Conservation (phyloP, 345 rosid genomes). For the Xanthoceras sorbifolium region DNA sequence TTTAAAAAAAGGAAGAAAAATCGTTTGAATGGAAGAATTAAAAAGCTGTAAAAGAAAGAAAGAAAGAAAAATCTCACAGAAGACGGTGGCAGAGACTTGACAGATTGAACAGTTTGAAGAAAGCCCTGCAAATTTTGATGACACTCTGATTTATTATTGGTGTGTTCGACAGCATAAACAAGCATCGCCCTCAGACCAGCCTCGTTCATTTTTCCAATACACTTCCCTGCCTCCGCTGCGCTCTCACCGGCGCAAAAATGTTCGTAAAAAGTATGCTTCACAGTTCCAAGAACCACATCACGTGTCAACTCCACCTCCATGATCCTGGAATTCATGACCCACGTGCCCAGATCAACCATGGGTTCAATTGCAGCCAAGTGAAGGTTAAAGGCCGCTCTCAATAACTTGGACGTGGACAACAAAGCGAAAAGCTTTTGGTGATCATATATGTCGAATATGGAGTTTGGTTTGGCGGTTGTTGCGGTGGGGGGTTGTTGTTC, state of each 20-base stretch:
- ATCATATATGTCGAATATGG: slow-evolving; percentile 50
- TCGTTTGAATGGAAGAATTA: too few species aligned
- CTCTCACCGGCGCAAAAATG: slow-evolving; percentile 89
- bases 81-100: slow-evolving; percentile 59
- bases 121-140: slow-evolving; percentile 65
- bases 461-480: background rate
- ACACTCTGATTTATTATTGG: slow-evolving; percentile 55
- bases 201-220: slow-evolving; percentile 44
- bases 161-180: slow-evolving; percentile 73
- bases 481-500: slow-evolving; percentile 4
- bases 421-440: slow-evolving; percentile 54
- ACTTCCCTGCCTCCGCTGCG: slow-evolving; percentile 40
- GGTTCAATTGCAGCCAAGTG: slow-evolving; percentile 59
- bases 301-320: slow-evolving; percentile 48
- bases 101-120: slow-evolving; percentile 51
- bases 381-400: slow-evolving; percentile 54
- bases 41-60: background rate
- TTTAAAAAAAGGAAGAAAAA: too few species aligned
- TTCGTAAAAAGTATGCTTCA: slow-evolving; percentile 63
- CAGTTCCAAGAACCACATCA: slow-evolving; percentile 33
- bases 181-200: slow-evolving; percentile 78
- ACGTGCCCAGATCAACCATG: slow-evolving; percentile 65
- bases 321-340: slow-evolving; percentile 76
- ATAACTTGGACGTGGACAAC: slow-evolving; percentile 46
- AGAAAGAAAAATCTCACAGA: slow-evolving; percentile 55